These are phyloP conservation scores for Chrysanthemum lavandulifolium DNA, from an alignment of 129 eudicot genomes.

Conservation along the genomic window DNA sequence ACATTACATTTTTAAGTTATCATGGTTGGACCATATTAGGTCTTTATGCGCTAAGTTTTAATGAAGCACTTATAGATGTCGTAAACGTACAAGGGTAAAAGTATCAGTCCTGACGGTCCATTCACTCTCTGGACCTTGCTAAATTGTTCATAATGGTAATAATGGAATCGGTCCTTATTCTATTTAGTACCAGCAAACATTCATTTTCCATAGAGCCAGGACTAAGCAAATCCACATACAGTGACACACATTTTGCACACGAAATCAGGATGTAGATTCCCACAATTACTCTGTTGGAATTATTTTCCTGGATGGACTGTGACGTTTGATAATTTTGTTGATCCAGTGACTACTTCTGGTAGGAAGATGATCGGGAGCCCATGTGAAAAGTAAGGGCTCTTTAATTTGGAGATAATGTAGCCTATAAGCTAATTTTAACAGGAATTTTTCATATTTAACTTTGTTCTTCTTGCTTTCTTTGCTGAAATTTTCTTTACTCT, in stretches of 20 bases:
- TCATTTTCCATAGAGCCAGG: too few species aligned
- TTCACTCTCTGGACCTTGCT: background rate
- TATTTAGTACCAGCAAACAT: background rate
- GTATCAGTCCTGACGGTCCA: too few species aligned
- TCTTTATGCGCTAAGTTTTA: background rate
- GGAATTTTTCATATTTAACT: background rate
- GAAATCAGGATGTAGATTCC: background rate
- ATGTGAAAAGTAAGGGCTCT: background rate
- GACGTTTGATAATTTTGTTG: background rate
- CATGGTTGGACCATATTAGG: background rate
- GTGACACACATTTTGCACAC: background rate
- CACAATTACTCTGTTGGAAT: background rate
- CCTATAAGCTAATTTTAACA: background rate
- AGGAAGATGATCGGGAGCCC: background rate
- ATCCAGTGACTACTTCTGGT: background rate
- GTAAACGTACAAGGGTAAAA: too few species aligned
- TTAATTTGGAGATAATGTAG: background rate
- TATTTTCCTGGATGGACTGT: background rate
- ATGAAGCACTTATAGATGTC: background rate
- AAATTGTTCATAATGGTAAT: background rate
- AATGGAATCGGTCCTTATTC: background rate
- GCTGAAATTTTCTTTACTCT: background rate
- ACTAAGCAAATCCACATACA: background rate
- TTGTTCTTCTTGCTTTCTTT: background rate
- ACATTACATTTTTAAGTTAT: background rate